Conservation (phyloP, 2,329 filamentous ascomycete genomes). For the Fusarium nisikadoi region DNA sequence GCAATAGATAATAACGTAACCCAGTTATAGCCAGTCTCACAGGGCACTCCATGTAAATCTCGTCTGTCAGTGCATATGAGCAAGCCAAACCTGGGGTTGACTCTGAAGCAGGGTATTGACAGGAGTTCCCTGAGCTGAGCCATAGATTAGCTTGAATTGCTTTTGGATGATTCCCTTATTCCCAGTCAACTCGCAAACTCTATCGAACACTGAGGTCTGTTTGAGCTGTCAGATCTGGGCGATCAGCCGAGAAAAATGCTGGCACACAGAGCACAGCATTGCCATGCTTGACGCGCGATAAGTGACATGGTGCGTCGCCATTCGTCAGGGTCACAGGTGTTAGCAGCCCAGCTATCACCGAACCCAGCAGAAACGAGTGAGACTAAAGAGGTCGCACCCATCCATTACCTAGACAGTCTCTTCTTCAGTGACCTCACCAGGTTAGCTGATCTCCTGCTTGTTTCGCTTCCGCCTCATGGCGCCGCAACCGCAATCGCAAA, state of each 20-base stretch:
- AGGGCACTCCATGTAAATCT: constrained; percentile 21
- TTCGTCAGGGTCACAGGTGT: constrained; percentile 32
- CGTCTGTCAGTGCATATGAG: not conserved
- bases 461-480: constrained; percentile 29
- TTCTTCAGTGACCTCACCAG: constrained; percentile 13
- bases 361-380: constrained; percentile 17
- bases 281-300: constrained; percentile 29
- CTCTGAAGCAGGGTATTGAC: not conserved
- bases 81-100: not conserved
- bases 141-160: not conserved
- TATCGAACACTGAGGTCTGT: not conserved
- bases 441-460: constrained; percentile 11
- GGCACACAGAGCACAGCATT: constrained; percentile 3
- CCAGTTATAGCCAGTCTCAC: constrained; percentile 12
- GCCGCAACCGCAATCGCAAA: constrained; percentile 11
- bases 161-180: not conserved
- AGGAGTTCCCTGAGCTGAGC: not conserved
- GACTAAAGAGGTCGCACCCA: not conserved
- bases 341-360: constrained; percentile 18
- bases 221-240: not conserved
- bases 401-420: constrained; percentile 3
- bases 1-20: not conserved
- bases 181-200: not conserved
- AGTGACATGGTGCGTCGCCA: constrained; percentile 39
- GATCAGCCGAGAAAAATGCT: constrained; percentile 7